phyloP scores from a whole-genome alignment of 2,329 filamentous ascomycete species.

The Trichoderma sp. region DNA sequence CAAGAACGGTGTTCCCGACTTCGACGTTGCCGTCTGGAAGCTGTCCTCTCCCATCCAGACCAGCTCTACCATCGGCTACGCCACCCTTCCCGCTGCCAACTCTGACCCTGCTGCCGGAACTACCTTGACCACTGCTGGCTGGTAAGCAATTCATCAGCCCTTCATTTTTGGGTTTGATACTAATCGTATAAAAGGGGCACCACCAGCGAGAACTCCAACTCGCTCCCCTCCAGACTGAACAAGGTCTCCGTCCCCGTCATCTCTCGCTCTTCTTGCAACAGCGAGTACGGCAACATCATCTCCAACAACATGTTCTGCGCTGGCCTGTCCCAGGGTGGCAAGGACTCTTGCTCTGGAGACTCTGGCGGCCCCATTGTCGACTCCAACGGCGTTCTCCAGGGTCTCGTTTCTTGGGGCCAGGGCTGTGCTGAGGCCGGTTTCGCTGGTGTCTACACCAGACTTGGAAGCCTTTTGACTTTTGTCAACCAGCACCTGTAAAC shows the following conservation, averaged over 20 bases:
- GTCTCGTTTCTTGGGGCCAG: constrained; percentile 37
- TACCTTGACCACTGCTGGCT: constrained; percentile 33
- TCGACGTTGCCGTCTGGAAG: constrained; percentile 37
- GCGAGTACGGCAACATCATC: constrained; percentile 32
- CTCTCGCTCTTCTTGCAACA: constrained; percentile 33
- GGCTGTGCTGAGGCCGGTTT: constrained; percentile 34
- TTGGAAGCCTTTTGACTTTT: constrained; percentile 33
- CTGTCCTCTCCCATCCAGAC: constrained; percentile 32
- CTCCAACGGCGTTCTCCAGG: constrained; percentile 30
- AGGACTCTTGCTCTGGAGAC: constrained; percentile 39
- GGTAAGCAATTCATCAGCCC: constrained; percentile 28
- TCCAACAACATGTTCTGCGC: constrained; percentile 40
- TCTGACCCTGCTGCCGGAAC: constrained; percentile 33
- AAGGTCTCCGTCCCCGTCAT: constrained; percentile 39
- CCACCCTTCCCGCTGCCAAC: constrained; percentile 30
- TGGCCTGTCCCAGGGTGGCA: constrained; percentile 33
- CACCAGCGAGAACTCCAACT: constrained; percentile 26
- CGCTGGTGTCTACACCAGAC: constrained; percentile 36
- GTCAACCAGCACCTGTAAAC: constrained; percentile 29
- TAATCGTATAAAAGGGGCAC: constrained; percentile 30
- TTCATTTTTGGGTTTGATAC: not conserved
- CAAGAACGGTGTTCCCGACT: constrained; percentile 26
- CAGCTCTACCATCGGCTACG: constrained; percentile 33
- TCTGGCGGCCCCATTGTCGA: constrained; percentile 38
- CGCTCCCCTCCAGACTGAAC: constrained; percentile 29